Evolutionary conservation across 176 grass and related monocot species (phyloP).

Genomic region (Miscanthus lutarioriparius): DNA sequence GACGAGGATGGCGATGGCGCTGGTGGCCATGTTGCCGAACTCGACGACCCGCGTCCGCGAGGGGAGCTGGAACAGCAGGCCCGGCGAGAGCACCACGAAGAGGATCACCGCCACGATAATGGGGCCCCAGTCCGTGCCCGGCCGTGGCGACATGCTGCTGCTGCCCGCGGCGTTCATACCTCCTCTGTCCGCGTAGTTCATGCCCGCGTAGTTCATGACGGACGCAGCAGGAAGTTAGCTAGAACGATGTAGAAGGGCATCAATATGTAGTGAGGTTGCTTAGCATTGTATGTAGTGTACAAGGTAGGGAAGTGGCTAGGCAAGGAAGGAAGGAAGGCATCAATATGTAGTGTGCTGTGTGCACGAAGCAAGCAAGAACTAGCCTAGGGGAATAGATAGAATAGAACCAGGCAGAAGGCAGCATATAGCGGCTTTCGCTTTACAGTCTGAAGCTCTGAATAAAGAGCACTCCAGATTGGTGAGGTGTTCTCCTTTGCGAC

Average conservation of each 20-base stretch:
- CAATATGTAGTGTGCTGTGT: too few relatives aligned
- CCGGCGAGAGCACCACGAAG: slow-evolving; percentile 78
- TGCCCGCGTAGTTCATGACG: too few relatives aligned
- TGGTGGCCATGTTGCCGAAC: slow-evolving; percentile 88
- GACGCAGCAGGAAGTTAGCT: neutral
- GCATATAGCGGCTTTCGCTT: neutral
- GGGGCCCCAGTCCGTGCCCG: slow-evolving; percentile 76
- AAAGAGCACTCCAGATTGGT: neutral
- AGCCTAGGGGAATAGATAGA: neutral
- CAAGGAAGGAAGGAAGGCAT: slow-evolving; percentile 56
- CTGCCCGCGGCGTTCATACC: neutral
- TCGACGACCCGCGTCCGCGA: slow-evolving; percentile 65
- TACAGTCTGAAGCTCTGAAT: neutral
- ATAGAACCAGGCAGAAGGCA: neutral
- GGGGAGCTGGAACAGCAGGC: slow-evolving; percentile 80
- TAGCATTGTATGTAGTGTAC: neutral
- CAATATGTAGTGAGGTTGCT: slow-evolving; percentile 54
- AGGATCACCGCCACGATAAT: slow-evolving; percentile 88
- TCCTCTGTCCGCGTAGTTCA: neutral
- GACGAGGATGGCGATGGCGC: slow-evolving; percentile 76
- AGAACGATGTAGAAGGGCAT: neutral
- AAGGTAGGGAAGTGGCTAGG: neutral
- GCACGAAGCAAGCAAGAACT: neutral
- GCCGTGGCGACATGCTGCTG: slow-evolving; percentile 9
- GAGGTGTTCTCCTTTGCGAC: neutral